These are phyloP conservation scores for Acacia crassicarpa DNA, from an alignment of 306 rosid genomes.

Conservation along the genomic window DNA sequence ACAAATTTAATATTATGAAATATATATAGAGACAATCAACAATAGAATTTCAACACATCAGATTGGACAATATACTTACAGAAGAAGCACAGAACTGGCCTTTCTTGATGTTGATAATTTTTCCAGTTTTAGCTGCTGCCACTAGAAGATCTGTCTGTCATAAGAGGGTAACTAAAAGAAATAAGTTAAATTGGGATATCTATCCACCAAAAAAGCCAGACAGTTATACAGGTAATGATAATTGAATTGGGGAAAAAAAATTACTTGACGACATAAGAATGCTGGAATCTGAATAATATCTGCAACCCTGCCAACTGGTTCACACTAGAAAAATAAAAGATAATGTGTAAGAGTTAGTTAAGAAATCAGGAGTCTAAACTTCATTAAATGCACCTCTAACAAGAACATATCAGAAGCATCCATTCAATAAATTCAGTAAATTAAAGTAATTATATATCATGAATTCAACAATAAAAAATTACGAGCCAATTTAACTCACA, in stretches of 20 bases:
- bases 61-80: constrained; percentile 53
- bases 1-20: constrained; percentile 24
- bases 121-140: constrained; percentile 96
- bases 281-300: constrained; percentile 98
- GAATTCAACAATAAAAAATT: constrained; percentile 3
- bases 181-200: constrained; percentile 19
- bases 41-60: constrained; percentile 23
- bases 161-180: constrained; percentile 38
- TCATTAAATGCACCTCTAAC: not conserved
- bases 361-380: constrained; percentile 22
- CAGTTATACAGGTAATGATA: constrained; percentile 10
- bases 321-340: constrained; percentile 62
- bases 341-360: constrained; percentile 9
- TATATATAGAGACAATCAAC: constrained; percentile 8
- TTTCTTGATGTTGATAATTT: constrained; percentile 83
- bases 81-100: constrained; percentile 99
- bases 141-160: constrained; percentile 97
- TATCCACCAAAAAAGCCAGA: not conserved
- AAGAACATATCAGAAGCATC: constrained; percentile 5
- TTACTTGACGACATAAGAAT: constrained; percentile 90
- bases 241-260: not conserved
- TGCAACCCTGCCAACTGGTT: constrained; percentile 90
- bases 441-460: constrained; percentile 12
- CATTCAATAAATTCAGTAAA: constrained; percentile 3
- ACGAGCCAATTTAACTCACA: constrained; percentile 5